Evolutionary conservation across 768 basidiomycete species (phyloP).

Genomic region (Lanmaoa rubissima): DNA sequence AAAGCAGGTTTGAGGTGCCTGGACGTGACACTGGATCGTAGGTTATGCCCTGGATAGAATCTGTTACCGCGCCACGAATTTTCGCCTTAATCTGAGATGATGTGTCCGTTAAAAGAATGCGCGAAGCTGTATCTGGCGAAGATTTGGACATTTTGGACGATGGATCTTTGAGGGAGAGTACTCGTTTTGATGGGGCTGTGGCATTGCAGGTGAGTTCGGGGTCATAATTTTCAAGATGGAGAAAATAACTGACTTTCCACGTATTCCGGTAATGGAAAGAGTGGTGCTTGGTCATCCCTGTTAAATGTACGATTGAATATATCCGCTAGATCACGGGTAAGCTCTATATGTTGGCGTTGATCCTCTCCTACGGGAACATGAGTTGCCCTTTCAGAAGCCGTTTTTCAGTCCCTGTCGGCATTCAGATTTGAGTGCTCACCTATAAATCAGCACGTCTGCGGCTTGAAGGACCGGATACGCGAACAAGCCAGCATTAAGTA

Average conservation of each 20-base stretch:
- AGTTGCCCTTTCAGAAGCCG: conserved; percentile 64
- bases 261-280: conserved; percentile 73
- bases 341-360: conserved; percentile 91
- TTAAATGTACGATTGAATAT: conserved; percentile 74
- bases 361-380: conserved; percentile 97
- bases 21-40: conserved; percentile 82
- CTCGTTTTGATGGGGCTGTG: conserved; percentile 73
- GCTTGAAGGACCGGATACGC: conserved; percentile 94
- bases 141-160: conserved; percentile 96
- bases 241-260: conserved; percentile 61
- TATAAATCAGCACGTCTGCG: conserved; percentile 86
- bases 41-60: conserved; percentile 70
- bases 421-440: conserved; percentile 41
- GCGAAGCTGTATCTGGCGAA: conserved; percentile 69
- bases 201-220: not conserved
- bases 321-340: conserved; percentile 80
- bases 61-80: conserved; percentile 81
- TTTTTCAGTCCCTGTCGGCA: not conserved
- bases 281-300: conserved; percentile 33
- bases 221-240: not conserved
- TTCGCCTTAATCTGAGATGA: conserved; percentile 60
- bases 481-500: conserved; percentile 82
- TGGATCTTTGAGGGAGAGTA: conserved; percentile 86
- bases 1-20: conserved; percentile 78
- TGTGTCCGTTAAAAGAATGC: conserved; percentile 84